Evolutionary conservation across 2,329 filamentous ascomycete genomes (phyloP).

Genomic region (Aspergillus sclerotialis): DNA sequence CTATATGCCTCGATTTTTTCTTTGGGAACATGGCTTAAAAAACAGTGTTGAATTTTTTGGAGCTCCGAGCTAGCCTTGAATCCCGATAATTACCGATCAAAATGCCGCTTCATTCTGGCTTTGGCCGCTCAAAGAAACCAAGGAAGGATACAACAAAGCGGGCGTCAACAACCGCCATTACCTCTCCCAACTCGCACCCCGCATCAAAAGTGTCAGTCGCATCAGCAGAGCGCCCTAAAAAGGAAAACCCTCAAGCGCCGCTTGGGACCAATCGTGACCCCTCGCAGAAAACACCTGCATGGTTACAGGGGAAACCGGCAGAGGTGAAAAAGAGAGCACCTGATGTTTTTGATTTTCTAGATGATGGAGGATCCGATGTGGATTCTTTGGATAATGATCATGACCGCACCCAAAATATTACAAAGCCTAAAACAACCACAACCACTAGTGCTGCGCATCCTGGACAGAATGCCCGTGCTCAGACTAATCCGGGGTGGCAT

Average conservation of each 20-base stretch:
- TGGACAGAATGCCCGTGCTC: neutral
- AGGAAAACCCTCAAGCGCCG: slow-evolving; percentile 6
- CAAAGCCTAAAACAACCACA: slow-evolving; percentile 1
- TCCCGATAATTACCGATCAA: slow-evolving; percentile 13
- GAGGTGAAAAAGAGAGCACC: slow-evolving; percentile 17
- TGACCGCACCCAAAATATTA: slow-evolving; percentile 1
- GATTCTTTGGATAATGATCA: slow-evolving; percentile 13
- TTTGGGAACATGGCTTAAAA: slow-evolving; percentile 7
- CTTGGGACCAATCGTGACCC: slow-evolving; percentile 8
- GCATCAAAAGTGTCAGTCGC: slow-evolving; percentile 13
- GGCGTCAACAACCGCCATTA: slow-evolving; percentile 18
- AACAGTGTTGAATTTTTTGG: slow-evolving; percentile 1
- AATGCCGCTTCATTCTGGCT: slow-evolving; percentile 22
- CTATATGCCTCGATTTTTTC: slow-evolving; percentile 6
- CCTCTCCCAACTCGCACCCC: slow-evolving; percentile 12
- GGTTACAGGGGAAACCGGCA: slow-evolving; percentile 8
- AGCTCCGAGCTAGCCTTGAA: neutral
- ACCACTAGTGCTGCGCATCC: slow-evolving; percentile 2
- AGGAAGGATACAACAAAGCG: slow-evolving; percentile 22
- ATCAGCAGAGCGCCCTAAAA: slow-evolving; percentile 11
- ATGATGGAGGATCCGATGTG: slow-evolving; percentile 17
- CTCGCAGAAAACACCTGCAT: slow-evolving; percentile 11
- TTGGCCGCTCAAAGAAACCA: slow-evolving; percentile 19
- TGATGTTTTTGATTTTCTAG: slow-evolving; percentile 36
- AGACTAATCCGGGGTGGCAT: slow-evolving; percentile 5